Evolutionary conservation across 2,329 filamentous ascomycete species (phyloP).

Genomic region (Diatrype stigma): DNA sequence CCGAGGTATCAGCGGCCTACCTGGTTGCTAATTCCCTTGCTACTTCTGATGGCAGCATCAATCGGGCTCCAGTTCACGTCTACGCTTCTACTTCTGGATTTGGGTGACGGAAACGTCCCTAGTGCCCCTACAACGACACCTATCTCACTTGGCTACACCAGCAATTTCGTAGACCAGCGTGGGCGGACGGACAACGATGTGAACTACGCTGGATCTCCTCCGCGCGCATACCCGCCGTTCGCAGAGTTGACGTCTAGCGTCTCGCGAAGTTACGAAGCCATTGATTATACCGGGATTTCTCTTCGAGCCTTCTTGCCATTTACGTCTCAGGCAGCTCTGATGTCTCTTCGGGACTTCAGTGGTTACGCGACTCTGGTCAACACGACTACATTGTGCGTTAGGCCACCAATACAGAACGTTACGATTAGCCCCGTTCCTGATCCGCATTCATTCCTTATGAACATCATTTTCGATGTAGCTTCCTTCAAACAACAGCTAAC

Average conservation of each 20-base stretch:
- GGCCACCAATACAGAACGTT: background rate
- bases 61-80: conserved; percentile 1
- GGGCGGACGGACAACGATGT: background rate
- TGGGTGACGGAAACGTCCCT: background rate
- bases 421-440: background rate
- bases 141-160: conserved; percentile 1
- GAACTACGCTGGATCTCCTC: conserved; percentile 2
- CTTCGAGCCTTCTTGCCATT: conserved; percentile 3
- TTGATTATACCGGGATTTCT: conserved; percentile 1
- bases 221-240: background rate
- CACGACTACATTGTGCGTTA: conserved; percentile 1
- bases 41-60: background rate
- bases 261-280: background rate
- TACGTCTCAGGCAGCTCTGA: background rate
- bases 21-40: background rate
- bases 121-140: background rate
- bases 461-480: background rate
- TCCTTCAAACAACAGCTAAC: background rate
- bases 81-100: conserved; percentile 3
- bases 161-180: background rate
- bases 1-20: background rate
- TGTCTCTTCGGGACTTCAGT: conserved; percentile 3
- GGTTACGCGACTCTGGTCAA: conserved; percentile 2
- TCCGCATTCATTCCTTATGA: background rate
- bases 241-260: background rate